Percentiles rank a stretch among this genome's conserved stretches.
Conservation (phyloP, 768 basidiomycete species). For the Galerina sulciceps region DNA sequence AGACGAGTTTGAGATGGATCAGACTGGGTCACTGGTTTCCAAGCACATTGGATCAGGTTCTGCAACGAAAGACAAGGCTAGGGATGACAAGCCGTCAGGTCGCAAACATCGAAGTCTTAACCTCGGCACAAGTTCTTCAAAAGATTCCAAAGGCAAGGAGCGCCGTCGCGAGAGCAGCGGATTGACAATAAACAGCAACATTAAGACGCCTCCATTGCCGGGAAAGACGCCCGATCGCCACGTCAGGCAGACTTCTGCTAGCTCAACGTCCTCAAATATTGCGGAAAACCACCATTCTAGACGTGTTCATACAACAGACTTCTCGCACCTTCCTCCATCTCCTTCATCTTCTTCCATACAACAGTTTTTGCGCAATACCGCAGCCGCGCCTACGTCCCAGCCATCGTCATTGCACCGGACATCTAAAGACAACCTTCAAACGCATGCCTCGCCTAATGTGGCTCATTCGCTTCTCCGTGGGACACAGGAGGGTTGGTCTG, state of each 20-base stretch:
- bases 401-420: slow-evolving; percentile 42
- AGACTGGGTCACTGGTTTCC: slow-evolving; percentile 61
- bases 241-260: slow-evolving; percentile 67
- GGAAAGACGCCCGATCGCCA: slow-evolving; percentile 50
- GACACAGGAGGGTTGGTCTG: slow-evolving; percentile 90
- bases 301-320: slow-evolving; percentile 74
- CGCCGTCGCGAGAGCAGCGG: slow-evolving; percentile 58
- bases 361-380: slow-evolving; percentile 70
- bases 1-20: slow-evolving; percentile 83
- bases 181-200: slow-evolving; percentile 42
- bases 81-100: slow-evolving; percentile 53
- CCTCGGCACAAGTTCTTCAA: slow-evolving; percentile 40
- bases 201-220: slow-evolving; percentile 34
- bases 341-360: slow-evolving; percentile 91
- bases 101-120: slow-evolving; percentile 80
- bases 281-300: slow-evolving; percentile 54
- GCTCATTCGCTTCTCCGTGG: slow-evolving; percentile 86
- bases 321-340: slow-evolving; percentile 89
- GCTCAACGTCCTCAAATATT: slow-evolving; percentile 68
- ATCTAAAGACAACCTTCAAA: slow-evolving; percentile 46
- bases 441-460: slow-evolving; percentile 62
- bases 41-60: slow-evolving; percentile 44
- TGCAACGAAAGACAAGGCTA: slow-evolving; percentile 46
- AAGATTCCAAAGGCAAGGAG: slow-evolving; percentile 55
- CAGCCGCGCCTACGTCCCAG: slow-evolving; percentile 42